Evolutionary conservation across 1,284 basidiomycete species (phyloP).

Genomic region (Puccinia triticina): DNA sequence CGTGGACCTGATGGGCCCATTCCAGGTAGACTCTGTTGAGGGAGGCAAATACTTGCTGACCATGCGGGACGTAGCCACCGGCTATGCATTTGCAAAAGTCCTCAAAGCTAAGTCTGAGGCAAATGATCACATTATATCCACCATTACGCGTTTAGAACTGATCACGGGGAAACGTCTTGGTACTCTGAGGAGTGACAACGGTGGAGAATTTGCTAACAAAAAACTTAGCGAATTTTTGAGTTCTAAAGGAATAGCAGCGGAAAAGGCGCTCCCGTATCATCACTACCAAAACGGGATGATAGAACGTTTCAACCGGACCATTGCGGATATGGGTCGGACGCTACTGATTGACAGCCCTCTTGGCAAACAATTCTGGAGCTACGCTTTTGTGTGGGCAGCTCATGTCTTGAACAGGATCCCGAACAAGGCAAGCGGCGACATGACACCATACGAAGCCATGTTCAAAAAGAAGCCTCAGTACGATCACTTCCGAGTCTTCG

Average conservation of each 20-base stretch:
- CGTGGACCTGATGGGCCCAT: slow-evolving; percentile 2
- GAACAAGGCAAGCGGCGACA: background rate
- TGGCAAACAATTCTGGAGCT: background rate
- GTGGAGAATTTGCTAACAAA: slow-evolving; percentile 20
- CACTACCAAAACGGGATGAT: slow-evolving; percentile 28
- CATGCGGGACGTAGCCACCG: background rate
- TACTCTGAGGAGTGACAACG: background rate
- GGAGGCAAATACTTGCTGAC: background rate
- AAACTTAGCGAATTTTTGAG: background rate
- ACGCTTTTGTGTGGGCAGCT: background rate
- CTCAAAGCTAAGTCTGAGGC: background rate
- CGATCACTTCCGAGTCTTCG: background rate
- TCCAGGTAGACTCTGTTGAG: background rate
- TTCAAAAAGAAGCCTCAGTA: background rate
- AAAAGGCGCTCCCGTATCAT: background rate
- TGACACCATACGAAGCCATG: background rate
- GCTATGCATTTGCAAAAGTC: background rate
- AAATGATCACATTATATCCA: background rate
- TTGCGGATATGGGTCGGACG: background rate
- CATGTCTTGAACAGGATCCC: slow-evolving; percentile 6
- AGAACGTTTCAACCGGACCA: slow-evolving; percentile 8
- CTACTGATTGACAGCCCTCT: background rate
- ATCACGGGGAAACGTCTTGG: background rate
- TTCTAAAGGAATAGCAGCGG: background rate
- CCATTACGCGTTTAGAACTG: background rate